These are phyloP conservation scores for Logfia minima DNA, from an alignment of 129 eudicot genomes.

Conservation along the genomic window DNA sequence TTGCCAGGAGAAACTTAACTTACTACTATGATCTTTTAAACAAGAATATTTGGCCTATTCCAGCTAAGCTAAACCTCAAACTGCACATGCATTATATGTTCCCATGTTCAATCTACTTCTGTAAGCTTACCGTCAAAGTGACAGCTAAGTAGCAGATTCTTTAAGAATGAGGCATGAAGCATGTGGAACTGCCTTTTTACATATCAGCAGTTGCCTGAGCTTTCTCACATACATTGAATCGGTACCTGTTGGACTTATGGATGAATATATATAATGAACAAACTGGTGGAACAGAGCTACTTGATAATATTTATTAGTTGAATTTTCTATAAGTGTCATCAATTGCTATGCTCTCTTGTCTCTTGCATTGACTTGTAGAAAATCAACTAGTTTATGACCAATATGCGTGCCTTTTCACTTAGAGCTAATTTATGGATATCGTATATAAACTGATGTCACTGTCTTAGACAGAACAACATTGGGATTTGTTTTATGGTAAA, in stretches of 20 bases:
- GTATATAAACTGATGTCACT: constrained; percentile 19
- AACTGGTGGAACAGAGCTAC: constrained; percentile 25
- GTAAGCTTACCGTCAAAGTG: constrained; percentile 31
- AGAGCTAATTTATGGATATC: not conserved
- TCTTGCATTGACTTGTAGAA: constrained; percentile 36
- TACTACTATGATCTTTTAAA: constrained; percentile 7
- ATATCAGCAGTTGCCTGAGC: constrained; percentile 31
- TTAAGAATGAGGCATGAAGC: constrained; percentile 39
- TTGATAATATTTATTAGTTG: constrained; percentile 24
- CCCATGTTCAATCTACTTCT: constrained; percentile 43
- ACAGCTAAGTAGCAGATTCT: constrained; percentile 37
- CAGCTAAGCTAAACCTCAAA: constrained; percentile 41
- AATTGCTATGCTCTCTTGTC: constrained; percentile 29
- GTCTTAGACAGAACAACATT: constrained; percentile 4
- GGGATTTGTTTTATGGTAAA: not conserved
- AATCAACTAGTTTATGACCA: constrained; percentile 30
- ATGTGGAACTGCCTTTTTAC: constrained; percentile 30
- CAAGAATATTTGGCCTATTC: constrained; percentile 20
- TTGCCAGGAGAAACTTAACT: constrained; percentile 5
- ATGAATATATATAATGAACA: constrained; percentile 30
- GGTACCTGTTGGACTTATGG: constrained; percentile 25
- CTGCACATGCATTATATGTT: constrained; percentile 38
- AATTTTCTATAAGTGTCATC: constrained; percentile 24
- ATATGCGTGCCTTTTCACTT: constrained; percentile 23
- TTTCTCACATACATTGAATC: constrained; percentile 38